A percentile compares a stretch with the other conserved stretches of the same genome.
These are phyloP conservation scores for Lepidium aucheri DNA, from an alignment of 345 rosid genomes.

Conservation along the genomic window DNA sequence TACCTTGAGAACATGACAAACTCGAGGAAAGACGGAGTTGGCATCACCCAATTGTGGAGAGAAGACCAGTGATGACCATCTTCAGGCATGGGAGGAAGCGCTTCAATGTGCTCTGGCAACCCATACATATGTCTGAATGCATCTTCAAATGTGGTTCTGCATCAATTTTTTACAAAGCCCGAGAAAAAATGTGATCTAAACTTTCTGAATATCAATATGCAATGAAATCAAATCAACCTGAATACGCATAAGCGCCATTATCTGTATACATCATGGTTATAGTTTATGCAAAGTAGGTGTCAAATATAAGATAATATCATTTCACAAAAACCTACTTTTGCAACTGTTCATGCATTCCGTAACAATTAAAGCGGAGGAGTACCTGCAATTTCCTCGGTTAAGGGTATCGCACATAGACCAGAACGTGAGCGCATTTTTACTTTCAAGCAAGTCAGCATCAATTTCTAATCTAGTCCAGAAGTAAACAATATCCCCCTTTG, in stretches of 20 bases:
- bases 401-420: slow-evolving; percentile 75
- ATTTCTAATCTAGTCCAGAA: slow-evolving; percentile 58
- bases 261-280: not conserved
- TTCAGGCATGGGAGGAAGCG: slow-evolving; percentile 93
- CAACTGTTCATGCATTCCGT: not conserved
- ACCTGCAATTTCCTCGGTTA: slow-evolving; percentile 77
- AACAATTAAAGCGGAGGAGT: not conserved
- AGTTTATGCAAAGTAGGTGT: not conserved
- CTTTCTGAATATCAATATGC: not conserved
- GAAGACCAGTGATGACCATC: slow-evolving; percentile 92
- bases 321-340: not conserved
- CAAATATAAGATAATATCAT: not conserved
- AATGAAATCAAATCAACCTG: not conserved
- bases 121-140: slow-evolving; percentile 77
- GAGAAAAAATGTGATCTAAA: not conserved
- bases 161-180: no score
- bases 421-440: slow-evolving; percentile 40
- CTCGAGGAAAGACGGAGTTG: slow-evolving; percentile 89
- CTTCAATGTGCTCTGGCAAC: slow-evolving; percentile 59
- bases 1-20: slow-evolving; percentile 88
- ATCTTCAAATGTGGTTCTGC: slow-evolving; percentile 66
- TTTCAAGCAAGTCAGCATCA: slow-evolving; percentile 38
- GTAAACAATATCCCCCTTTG: slow-evolving; percentile 52
- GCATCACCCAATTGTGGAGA: slow-evolving; percentile 97
- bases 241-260: not conserved